Evolutionary conservation across 306 rosid genomes (phyloP), one percentile per base, ranked within the genome.

Genomic region (Argentina anserina): DNA sequence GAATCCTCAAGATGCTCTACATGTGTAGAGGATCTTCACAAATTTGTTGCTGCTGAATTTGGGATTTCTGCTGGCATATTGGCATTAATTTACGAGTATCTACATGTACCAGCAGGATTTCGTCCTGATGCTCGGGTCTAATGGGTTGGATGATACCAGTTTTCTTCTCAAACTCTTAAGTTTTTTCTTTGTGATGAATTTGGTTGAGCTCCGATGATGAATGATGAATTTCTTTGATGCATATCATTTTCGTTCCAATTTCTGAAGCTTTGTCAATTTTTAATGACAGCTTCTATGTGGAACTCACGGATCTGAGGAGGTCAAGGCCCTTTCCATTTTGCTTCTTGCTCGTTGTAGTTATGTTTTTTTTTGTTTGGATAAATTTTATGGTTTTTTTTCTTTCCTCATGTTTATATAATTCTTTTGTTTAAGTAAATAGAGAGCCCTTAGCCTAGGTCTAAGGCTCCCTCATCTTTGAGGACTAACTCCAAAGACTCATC

Each of bases 161-260:
- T 42, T 29, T 47, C 4, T 20, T 20, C 8, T 8, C 14, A 50
- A 5, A n/a, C 21, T 6, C 49, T n/a, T n/a, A n/a, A 6, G 13
- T 45, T 18, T 39, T 58, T 12, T 42, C 13, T n/a, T n/a, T 26
- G 1, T 6, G 63, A 56, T 56, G 34, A 56, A 8, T 4, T 61
- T n/a, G 3, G 37, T 21, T n/a, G 46, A 69, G 76, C 83, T 80
- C 76, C 56, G 8, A 23, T 75, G 83, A 80, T 75, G 80, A 70
- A 23, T 75, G 83, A 80, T 75, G 80, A 70, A 17, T 28, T 64
- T 33, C 21, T 36, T 36, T 7, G 15, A 34, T 23, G 52, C 49
- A 45, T 46, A 13, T 7, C 17, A n/a, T 49, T 49, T 15, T 80
- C 74, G 84, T 80, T 80, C 84, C 80, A 80, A 75, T 80, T 75